Percentiles rank a stretch among this genome's conserved stretches.
These are phyloP conservation scores for Acacia melanoxylon DNA, from an alignment of 306 rosid species.

Conservation along the genomic window DNA sequence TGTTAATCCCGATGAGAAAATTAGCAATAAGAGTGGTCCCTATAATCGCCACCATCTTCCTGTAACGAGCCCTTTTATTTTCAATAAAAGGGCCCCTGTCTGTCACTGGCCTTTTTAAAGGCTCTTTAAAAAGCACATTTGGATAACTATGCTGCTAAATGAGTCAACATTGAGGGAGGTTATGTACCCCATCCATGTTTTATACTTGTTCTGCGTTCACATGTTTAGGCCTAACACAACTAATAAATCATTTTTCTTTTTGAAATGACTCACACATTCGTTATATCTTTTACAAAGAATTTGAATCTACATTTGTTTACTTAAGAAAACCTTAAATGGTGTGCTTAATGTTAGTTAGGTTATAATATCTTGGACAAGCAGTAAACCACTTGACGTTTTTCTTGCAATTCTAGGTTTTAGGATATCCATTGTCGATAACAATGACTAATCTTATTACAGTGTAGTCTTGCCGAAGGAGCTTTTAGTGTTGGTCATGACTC, in stretches of 20 bases:
- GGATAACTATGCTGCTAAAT: background rate
- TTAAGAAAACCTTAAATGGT: no score
- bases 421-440: no score
- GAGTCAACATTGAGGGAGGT: background rate
- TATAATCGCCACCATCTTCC: background rate
- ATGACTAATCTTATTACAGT: fast-evolving
- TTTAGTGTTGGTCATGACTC: no score
- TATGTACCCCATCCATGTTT: background rate
- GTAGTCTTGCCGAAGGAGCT: no score
- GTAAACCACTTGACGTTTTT: no score
- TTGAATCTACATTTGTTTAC: no score
- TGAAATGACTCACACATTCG: no score
- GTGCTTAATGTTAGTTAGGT: no score
- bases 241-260: no score
- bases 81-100: background rate
- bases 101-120: background rate
- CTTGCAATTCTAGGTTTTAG: no score
- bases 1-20: background rate
- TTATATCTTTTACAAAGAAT: no score
- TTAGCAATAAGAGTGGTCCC: background rate
- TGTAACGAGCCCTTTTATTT: background rate
- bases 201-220: background rate
- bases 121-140: background rate
- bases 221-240: background rate
- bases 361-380: no score